These are phyloP conservation scores for Centella asiatica DNA, from an alignment of 129 eudicot species.

Conservation along the genomic window DNA sequence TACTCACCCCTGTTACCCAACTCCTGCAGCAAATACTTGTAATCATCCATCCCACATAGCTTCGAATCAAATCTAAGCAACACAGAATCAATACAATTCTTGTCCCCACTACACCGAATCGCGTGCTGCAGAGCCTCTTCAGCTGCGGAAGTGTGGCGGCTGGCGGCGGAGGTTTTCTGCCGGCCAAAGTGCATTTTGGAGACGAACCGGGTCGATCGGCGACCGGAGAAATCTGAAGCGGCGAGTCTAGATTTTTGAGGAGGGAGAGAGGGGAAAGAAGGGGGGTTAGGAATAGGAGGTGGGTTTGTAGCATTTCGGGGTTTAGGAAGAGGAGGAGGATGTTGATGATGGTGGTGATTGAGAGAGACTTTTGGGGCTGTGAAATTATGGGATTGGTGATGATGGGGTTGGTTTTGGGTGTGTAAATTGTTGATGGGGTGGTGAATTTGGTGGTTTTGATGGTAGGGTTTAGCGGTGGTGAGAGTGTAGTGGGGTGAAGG, in stretches of 20 bases:
- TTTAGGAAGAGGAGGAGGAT: conserved; percentile 19
- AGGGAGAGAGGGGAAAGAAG: conserved; percentile 25
- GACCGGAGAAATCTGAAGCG: conserved; percentile 74
- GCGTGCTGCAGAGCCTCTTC: conserved; percentile 60
- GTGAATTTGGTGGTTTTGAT: conserved; percentile 41
- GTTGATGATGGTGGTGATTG: conserved; percentile 21
- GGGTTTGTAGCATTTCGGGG: conserved; percentile 22
- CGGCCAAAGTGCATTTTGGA: conserved; percentile 96
- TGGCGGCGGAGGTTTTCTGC: conserved; percentile 32
- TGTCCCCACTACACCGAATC: conserved; percentile 35
- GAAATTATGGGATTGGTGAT: conserved; percentile 32
- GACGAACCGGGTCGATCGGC: conserved; percentile 75
- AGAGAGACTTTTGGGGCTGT: conserved; percentile 35
- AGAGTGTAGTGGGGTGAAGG: conserved; percentile 61
- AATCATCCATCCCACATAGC: conserved; percentile 73
- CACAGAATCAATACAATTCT: conserved; percentile 27
- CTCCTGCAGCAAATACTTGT: conserved; percentile 62
- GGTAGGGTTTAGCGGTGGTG: conserved; percentile 73
- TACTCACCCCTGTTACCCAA: conserved; percentile 77
- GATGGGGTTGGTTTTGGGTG: conserved; percentile 18
- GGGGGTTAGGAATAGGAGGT: conserved; percentile 33
- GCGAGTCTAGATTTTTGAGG: conserved; percentile 44
- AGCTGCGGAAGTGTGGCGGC: conserved; percentile 54
- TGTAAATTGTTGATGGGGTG: conserved; percentile 36
- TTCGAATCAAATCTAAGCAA: conserved; percentile 36